Conservation (phyloP, 2,329 filamentous ascomycete species). For the Penicillium sp. region DNA sequence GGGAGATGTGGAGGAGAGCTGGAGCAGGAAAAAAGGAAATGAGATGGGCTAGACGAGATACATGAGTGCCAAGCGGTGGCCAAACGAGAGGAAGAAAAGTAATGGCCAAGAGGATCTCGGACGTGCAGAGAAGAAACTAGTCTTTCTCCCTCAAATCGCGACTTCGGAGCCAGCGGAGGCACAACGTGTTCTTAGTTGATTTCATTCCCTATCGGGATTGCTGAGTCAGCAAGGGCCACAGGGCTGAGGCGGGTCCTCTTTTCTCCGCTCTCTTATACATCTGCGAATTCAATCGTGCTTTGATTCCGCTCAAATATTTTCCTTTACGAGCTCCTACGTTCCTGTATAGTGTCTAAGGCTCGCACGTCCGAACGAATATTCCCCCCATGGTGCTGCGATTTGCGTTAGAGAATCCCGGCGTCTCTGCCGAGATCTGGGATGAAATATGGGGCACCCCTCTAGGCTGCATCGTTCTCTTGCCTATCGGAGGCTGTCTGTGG, state of each 20-base stretch:
- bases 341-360: background rate
- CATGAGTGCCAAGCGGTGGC: constrained; percentile 16
- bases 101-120: background rate
- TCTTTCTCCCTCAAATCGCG: constrained; percentile 1
- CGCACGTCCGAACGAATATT: background rate
- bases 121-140: background rate
- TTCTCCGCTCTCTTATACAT: background rate
- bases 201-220: constrained; percentile 12
- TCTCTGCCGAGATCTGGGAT: constrained; percentile 10
- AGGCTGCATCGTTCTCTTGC: constrained; percentile 24
- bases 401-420: constrained; percentile 9
- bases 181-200: constrained; percentile 31
- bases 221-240: constrained; percentile 23
- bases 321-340: background rate
- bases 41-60: constrained; percentile 10
- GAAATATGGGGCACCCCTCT: constrained; percentile 18
- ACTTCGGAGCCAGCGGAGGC: constrained; percentile 18
- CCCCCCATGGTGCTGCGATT: background rate
- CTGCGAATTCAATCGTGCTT: background rate
- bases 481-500: constrained; percentile 16
- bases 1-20: constrained; percentile 18
- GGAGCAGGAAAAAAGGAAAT: constrained; percentile 13
- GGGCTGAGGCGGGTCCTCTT: constrained; percentile 19
- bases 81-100: background rate
- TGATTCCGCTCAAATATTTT: background rate